Conservation (phyloP, 768 basidiomycete genomes). For the Roridomyces roridus region DNA sequence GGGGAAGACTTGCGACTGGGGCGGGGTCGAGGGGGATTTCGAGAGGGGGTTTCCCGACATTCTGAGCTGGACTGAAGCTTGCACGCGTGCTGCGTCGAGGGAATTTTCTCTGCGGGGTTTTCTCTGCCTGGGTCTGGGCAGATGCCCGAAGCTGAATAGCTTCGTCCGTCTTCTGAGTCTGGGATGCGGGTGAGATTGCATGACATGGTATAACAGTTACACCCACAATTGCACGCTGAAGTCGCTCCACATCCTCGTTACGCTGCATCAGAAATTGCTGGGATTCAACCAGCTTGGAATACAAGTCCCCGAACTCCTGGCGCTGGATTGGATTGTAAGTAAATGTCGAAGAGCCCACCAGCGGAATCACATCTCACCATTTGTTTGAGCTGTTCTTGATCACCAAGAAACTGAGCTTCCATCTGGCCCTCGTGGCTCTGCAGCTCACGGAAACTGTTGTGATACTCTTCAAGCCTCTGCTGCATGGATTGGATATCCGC, state of each 20-base stretch:
- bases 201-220: slow-evolving; percentile 1
- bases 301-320: background rate
- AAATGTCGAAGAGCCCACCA: slow-evolving; percentile 11
- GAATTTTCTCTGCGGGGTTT: no score
- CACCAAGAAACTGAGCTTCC: slow-evolving; percentile 11
- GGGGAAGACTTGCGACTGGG: background rate
- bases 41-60: slow-evolving; percentile 13
- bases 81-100: slow-evolving; percentile 18
- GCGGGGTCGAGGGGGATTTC: slow-evolving; percentile 18
- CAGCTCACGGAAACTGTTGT: slow-evolving; percentile 2
- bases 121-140: background rate
- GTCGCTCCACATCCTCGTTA: slow-evolving; percentile 5
- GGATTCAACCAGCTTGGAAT: slow-evolving; percentile 11
- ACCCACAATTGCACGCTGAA: slow-evolving; percentile 11
- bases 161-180: slow-evolving; percentile 12
- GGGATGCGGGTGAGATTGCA: background rate
- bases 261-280: slow-evolving; percentile 11
- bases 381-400: slow-evolving; percentile 17
- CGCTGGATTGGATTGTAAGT: background rate
- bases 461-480: slow-evolving; percentile 1
- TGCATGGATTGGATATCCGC: background rate
- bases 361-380: no score
- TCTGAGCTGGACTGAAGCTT: slow-evolving; percentile 10
- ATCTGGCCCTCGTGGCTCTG: slow-evolving; percentile 15
- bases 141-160: slow-evolving; percentile 13